phyloP scores from a whole-genome alignment of 306 rosid genomes.

The Arachis hypogaea region DNA sequence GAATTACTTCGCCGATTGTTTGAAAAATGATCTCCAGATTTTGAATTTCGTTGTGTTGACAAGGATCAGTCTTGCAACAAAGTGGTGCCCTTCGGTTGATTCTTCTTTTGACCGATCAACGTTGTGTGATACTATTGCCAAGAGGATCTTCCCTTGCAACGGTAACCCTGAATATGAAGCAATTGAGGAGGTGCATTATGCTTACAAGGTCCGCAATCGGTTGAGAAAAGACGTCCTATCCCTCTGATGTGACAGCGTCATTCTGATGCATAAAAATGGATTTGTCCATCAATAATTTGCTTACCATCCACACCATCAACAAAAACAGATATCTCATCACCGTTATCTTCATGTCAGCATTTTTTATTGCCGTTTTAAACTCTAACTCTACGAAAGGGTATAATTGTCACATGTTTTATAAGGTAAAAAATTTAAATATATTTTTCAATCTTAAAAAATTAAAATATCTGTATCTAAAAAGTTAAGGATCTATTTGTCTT shows the following conservation, averaged over 20 bases:
- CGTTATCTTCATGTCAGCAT: too few species aligned
- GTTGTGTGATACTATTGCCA: conserved; percentile 64
- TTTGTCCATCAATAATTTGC: too few species aligned
- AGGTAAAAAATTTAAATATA: too few species aligned
- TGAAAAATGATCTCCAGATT: conserved; percentile 54
- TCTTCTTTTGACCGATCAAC: conserved; percentile 65
- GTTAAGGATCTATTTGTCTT: too few species aligned
- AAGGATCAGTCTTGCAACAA: conserved; percentile 67
- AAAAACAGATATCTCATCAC: too few species aligned
- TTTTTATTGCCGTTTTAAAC: too few species aligned
- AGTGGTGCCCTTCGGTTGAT: conserved; percentile 81
- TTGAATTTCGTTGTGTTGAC: conserved; percentile 34
- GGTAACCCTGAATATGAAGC: conserved; percentile 55
- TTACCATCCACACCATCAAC: too few species aligned
- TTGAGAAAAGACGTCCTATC: conserved; percentile 65
- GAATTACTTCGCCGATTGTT: conserved; percentile 55
- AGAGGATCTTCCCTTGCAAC: conserved; percentile 58
- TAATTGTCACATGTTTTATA: too few species aligned
- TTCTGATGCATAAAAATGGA: too few species aligned
- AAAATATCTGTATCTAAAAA: too few species aligned
- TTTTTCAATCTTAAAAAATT: too few species aligned
- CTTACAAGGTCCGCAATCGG: conserved; percentile 67
- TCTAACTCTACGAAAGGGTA: too few species aligned
- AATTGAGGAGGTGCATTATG: conserved; percentile 68
- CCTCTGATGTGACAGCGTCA: conserved; percentile 33